A percentile compares a stretch with the other conserved stretches of the same genome.
phyloP scores from a whole-genome alignment of 148 eudicot species.

The Rhododendron simsii region DNA sequence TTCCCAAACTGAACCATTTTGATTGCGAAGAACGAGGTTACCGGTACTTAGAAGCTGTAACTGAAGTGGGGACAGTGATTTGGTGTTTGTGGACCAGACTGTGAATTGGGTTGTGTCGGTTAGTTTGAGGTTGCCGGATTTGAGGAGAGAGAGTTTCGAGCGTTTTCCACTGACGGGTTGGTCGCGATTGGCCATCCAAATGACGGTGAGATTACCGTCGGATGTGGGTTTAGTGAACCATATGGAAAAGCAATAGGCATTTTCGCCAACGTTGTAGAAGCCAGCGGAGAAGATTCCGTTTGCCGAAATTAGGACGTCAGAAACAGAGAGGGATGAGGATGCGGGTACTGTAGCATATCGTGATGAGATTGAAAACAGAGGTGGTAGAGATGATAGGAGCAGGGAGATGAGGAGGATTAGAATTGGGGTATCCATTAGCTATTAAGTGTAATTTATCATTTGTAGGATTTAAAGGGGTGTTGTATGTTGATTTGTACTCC shows the following conservation, averaged over 20 bases:
- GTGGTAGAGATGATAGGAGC: background rate
- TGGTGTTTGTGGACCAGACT: constrained; percentile 15
- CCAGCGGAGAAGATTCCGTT: constrained; percentile 27
- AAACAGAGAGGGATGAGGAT: constrained; percentile 27
- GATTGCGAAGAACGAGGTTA: constrained; percentile 27
- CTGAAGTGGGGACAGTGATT: background rate
- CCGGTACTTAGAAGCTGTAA: constrained; percentile 7
- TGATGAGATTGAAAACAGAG: background rate
- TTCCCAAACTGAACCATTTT: constrained; percentile 25
- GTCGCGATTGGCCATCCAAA: constrained; percentile 54
- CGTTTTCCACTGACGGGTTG: constrained; percentile 33
- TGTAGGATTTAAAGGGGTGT: no score
- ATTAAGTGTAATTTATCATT: no score
- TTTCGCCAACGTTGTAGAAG: constrained; percentile 26
- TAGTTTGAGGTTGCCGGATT: constrained; percentile 34
- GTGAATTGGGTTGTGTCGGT: constrained; percentile 16
- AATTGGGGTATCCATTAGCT: background rate
- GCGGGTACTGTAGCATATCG: background rate
- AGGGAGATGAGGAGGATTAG: background rate
- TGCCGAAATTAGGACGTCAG: constrained; percentile 24
- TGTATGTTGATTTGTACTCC: no score
- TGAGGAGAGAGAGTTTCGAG: constrained; percentile 26
- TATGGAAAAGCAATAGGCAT: constrained; percentile 32
- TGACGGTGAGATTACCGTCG: constrained; percentile 10
- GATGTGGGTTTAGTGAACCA: constrained; percentile 14